phyloP scores from a whole-genome alignment of 495 filamentous ascomycete species.

The Hamigera avellanea region DNA sequence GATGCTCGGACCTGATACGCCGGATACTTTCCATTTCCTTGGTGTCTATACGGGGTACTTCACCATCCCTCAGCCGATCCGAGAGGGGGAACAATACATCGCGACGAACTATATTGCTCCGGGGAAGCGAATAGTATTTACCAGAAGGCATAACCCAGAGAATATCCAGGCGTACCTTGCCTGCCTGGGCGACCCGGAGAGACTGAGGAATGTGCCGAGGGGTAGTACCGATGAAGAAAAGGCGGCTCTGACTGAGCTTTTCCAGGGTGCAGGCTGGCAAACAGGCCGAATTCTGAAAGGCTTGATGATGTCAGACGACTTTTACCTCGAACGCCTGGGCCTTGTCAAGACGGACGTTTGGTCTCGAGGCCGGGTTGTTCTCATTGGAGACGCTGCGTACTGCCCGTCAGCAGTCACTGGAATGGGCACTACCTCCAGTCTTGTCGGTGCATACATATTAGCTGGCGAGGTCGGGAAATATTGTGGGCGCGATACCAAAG shows the following conservation, averaged over 20 bases:
- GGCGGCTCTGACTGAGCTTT: slow-evolving; percentile 26
- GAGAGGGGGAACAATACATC: slow-evolving; percentile 19
- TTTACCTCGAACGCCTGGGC: slow-evolving; percentile 30
- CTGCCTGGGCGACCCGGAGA: slow-evolving; percentile 12
- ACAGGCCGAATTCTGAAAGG: slow-evolving; percentile 25
- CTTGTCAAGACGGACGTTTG: slow-evolving; percentile 32
- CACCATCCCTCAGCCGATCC: slow-evolving; percentile 26
- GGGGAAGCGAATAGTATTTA: slow-evolving; percentile 23
- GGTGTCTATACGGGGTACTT: slow-evolving; percentile 27
- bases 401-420: slow-evolving; percentile 37
- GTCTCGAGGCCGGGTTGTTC: slow-evolving; percentile 32
- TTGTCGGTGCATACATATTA: slow-evolving; percentile 40
- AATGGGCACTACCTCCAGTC: slow-evolving; percentile 33
- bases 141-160: slow-evolving; percentile 22
- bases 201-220: slow-evolving; percentile 13
- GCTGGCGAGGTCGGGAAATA: slow-evolving; percentile 46
- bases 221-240: slow-evolving; percentile 26
- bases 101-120: slow-evolving; percentile 21
- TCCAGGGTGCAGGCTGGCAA: slow-evolving; percentile 35
- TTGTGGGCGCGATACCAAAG: background rate
- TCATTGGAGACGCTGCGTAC: slow-evolving; percentile 47
- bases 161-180: slow-evolving; percentile 28
- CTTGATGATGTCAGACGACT: slow-evolving; percentile 30
- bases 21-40: slow-evolving; percentile 14
- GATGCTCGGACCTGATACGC: slow-evolving; percentile 14